A percentile compares a stretch with the other conserved stretches of the same genome.
phyloP scores from a whole-genome alignment of 805 yeast genomes.

The Barnettozyma pratensis region DNA sequence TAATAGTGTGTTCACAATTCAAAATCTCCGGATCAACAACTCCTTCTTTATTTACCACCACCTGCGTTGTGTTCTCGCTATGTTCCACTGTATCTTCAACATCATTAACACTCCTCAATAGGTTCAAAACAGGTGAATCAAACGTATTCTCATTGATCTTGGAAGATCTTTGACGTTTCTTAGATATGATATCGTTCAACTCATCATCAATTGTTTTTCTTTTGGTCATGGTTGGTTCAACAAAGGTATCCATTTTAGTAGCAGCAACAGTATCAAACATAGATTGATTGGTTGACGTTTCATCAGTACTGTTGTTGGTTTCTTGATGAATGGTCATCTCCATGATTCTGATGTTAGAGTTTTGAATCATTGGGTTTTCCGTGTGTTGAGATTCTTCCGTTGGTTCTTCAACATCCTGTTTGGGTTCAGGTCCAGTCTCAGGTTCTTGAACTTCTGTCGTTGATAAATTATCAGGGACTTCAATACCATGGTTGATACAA shows the following conservation, averaged over 20 bases:
- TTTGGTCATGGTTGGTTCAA: neutral
- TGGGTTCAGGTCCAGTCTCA: too few relatives aligned
- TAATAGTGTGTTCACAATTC: neutral
- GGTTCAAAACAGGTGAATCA: neutral
- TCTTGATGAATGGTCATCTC: too few relatives aligned
- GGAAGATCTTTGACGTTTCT: neutral
- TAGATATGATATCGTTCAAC: constrained; percentile 13
- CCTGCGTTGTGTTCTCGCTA: neutral
- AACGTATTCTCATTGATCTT: neutral
- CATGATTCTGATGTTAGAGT: too few relatives aligned
- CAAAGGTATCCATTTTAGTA: constrained; percentile 5
- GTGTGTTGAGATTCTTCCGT: too few relatives aligned
- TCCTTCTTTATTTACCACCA: neutral
- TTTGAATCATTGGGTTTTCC: too few relatives aligned
- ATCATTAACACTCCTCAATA: neutral
- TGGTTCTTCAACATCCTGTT: too few relatives aligned
- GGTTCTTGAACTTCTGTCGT: too few relatives aligned
- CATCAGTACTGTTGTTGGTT: neutral
- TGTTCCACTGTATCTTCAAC: neutral
- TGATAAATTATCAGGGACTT: too few relatives aligned
- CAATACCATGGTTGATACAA: too few relatives aligned
- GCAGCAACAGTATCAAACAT: neutral
- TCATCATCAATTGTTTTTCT: constrained; percentile 18
- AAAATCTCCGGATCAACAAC: neutral
- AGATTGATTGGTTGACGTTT: neutral